Conservation (phyloP, 352 stramenopile genomes). For the Phytopythium ostracodes region DNA sequence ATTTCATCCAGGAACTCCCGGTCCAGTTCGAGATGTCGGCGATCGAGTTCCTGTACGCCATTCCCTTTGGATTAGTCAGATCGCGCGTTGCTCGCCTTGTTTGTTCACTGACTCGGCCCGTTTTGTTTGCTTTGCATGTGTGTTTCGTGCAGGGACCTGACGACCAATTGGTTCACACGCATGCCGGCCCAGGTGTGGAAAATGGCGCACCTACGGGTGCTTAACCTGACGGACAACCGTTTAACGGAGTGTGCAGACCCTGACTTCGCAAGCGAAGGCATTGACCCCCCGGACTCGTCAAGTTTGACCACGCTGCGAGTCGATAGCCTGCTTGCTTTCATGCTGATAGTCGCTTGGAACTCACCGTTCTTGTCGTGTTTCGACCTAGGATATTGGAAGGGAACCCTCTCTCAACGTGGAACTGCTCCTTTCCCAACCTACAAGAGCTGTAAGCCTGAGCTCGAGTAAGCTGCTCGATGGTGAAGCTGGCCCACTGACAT, state of each 20-base stretch:
- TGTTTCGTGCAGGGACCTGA: constrained; percentile 17
- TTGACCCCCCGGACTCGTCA: neutral
- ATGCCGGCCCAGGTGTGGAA: constrained; percentile 21
- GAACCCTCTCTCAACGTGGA: constrained; percentile 13
- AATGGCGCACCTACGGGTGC: constrained; percentile 20
- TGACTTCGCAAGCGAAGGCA: neutral
- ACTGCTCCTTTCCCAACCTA: constrained; percentile 18
- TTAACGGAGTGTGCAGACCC: constrained; percentile 20
- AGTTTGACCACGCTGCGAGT: constrained; percentile 15
- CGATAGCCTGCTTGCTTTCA: neutral
- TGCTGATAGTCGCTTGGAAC: neutral
- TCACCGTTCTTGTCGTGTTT: neutral
- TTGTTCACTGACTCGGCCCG: neutral
- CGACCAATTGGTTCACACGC: constrained; percentile 20
- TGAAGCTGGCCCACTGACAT: neutral
- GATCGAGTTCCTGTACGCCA: constrained; percentile 32
- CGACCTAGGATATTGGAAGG: constrained; percentile 17
- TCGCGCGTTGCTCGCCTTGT: neutral
- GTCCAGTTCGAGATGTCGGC: constrained; percentile 25
- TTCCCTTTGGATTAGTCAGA: neutral
- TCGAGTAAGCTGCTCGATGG: neutral
- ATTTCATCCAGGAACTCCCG: constrained; percentile 25
- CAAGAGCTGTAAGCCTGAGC: constrained; percentile 11
- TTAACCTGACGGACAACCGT: constrained; percentile 27
- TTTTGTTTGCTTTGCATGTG: neutral